A percentile compares a stretch with the other conserved stretches of the same genome.
Conservation (phyloP, 805 yeast species). For the Barnettozyma sp. region DNA sequence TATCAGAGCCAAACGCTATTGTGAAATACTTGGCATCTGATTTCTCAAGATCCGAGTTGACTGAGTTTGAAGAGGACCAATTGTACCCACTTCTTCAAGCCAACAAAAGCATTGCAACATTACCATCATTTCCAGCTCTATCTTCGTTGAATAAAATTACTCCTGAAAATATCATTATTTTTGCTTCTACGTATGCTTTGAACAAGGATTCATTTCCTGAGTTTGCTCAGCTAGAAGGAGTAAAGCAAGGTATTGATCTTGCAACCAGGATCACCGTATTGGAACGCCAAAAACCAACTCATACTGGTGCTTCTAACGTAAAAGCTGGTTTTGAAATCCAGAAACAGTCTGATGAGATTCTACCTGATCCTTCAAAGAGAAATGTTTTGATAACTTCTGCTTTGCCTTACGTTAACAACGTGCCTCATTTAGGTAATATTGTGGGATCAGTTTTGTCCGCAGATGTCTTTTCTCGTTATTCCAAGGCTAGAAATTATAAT, state of each 20-base stretch:
- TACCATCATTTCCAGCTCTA: slow-evolving; percentile 11
- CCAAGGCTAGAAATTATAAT: slow-evolving; percentile 83
- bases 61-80: slow-evolving; percentile 38
- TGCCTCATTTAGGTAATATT: slow-evolving; percentile 96
- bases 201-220: slow-evolving; percentile 23
- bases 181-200: slow-evolving; percentile 50
- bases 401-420: slow-evolving; percentile 95
- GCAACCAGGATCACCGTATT: slow-evolving; percentile 43
- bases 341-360: slow-evolving; percentile 32
- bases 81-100: slow-evolving; percentile 34
- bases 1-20: slow-evolving; percentile 62
- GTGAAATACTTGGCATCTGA: slow-evolving; percentile 54
- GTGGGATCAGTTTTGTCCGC: slow-evolving; percentile 93
- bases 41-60: slow-evolving; percentile 31
- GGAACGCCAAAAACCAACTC: slow-evolving; percentile 34
- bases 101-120: slow-evolving; percentile 22
- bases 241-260: slow-evolving; percentile 37
- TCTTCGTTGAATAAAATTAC: slow-evolving; percentile 28
- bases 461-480: slow-evolving; percentile 86
- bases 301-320: slow-evolving; percentile 34
- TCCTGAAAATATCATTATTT: slow-evolving; percentile 51
- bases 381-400: slow-evolving; percentile 93
- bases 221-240: slow-evolving; percentile 27
- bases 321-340: slow-evolving; percentile 23
- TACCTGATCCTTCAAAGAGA: slow-evolving; percentile 56